These are phyloP conservation scores for Termitomyces titanicus DNA, from an alignment of 768 basidiomycete genomes.

Conservation along the genomic window DNA sequence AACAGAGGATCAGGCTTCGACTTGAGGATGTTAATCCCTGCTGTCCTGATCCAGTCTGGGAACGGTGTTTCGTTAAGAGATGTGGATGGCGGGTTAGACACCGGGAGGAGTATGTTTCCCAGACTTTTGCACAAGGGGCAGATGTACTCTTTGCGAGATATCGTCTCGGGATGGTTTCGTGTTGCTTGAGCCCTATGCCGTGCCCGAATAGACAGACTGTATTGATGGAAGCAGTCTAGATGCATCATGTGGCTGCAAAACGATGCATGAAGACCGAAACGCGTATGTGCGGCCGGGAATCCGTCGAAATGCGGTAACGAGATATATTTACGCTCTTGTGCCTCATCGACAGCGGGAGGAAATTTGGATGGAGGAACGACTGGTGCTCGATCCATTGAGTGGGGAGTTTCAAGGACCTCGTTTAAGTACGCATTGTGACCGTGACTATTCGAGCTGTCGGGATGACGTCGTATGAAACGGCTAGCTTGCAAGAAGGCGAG, in stretches of 20 bases:
- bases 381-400: slow-evolving; percentile 60
- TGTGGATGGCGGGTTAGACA: slow-evolving; percentile 48
- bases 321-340: slow-evolving; percentile 40
- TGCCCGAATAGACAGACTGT: slow-evolving; percentile 80
- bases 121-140: slow-evolving; percentile 97
- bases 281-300: slow-evolving; percentile 65
- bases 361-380: slow-evolving; percentile 29
- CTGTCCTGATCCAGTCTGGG: slow-evolving; percentile 86
- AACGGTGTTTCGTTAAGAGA: slow-evolving; percentile 61
- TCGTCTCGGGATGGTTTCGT: slow-evolving; percentile 91
- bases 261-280: slow-evolving; percentile 83
- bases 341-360: slow-evolving; percentile 50
- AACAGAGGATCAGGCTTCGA: slow-evolving; percentile 70
- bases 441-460: slow-evolving; percentile 59
- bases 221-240: slow-evolving; percentile 88
- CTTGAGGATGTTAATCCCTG: slow-evolving; percentile 86
- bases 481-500: slow-evolving; percentile 89
- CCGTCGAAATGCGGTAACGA: slow-evolving; percentile 62
- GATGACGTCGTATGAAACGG: slow-evolving; percentile 74
- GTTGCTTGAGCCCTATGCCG: slow-evolving; percentile 87
- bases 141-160: slow-evolving; percentile 91
- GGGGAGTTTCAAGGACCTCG: slow-evolving; percentile 62
- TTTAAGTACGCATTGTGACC: slow-evolving; percentile 51
- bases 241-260: slow-evolving; percentile 99
- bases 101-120: slow-evolving; percentile 91